Percentiles rank a stretch among this genome's conserved stretches.
phyloP scores from a whole-genome alignment of 163 green algal genomes.

The Scenedesmus sp. region DNA sequence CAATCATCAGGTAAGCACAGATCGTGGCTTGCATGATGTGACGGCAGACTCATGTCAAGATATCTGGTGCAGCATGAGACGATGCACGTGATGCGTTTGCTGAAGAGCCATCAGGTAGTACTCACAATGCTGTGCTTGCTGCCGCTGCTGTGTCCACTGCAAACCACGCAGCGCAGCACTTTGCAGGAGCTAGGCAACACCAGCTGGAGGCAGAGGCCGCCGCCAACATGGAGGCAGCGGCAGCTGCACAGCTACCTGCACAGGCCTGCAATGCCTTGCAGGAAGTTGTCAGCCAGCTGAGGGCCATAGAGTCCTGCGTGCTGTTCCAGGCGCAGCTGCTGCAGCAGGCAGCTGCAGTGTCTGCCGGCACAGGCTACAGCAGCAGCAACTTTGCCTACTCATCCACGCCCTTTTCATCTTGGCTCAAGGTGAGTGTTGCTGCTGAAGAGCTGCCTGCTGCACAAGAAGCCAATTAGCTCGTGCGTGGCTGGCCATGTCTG shows the following conservation, averaged over 20 bases:
- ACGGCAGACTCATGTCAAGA: too few species aligned
- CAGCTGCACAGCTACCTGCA: not conserved
- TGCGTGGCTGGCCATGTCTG: too few species aligned
- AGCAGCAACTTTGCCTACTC: slow-evolving; percentile 28
- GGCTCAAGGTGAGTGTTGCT: slow-evolving; percentile 6
- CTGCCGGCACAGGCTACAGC: slow-evolving; percentile 16
- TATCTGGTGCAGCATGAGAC: not conserved
- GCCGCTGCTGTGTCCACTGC: not conserved
- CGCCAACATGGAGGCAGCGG: slow-evolving; percentile 3
- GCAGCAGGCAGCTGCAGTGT: not conserved
- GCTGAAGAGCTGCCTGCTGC: not conserved
- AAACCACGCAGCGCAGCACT: not conserved
- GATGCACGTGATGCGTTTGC: not conserved
- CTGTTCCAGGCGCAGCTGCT: slow-evolving; percentile 18
- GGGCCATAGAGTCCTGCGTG: slow-evolving; percentile 30
- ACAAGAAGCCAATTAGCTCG: not conserved
- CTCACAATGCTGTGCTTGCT: not conserved
- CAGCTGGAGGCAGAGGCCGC: not conserved
- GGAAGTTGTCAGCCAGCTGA: not conserved
- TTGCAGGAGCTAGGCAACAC: not conserved
- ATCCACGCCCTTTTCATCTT: slow-evolving; percentile 27
- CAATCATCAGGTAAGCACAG: not conserved
- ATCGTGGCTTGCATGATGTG: not conserved
- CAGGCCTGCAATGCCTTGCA: not conserved
- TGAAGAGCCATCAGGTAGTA: not conserved